Conservation (phyloP, 768 basidiomycete genomes). For the Podaxis rugospora region DNA sequence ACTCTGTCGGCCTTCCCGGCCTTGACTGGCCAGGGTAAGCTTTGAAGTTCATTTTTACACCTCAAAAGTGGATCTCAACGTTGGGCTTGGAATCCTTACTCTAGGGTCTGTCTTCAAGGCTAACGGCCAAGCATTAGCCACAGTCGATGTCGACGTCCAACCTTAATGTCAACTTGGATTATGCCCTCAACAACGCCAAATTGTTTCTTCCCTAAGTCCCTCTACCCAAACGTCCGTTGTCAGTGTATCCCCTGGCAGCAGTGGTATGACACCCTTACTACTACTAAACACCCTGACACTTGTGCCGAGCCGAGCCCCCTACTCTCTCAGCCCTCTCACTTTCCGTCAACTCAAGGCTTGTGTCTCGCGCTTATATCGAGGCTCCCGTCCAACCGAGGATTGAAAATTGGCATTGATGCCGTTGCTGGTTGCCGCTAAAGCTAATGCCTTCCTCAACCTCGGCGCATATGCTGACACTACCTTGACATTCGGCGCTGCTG, state of each 20-base stretch:
- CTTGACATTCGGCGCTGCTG: not conserved
- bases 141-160: conserved; percentile 29
- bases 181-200: conserved; percentile 26
- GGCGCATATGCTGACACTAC: conserved; percentile 20
- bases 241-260: conserved; percentile 31
- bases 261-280: conserved; percentile 27
- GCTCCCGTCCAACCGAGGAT: conserved; percentile 46
- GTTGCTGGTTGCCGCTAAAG: conserved; percentile 28
- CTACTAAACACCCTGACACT: not conserved
- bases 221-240: conserved; percentile 8
- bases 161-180: conserved; percentile 27
- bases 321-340: conserved; percentile 31
- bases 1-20: not conserved
- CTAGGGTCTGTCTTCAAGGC: conserved; percentile 37
- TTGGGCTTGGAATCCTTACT: conserved; percentile 27
- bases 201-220: conserved; percentile 30
- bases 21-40: conserved; percentile 3
- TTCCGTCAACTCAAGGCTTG: conserved; percentile 33
- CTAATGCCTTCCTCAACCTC: conserved; percentile 36
- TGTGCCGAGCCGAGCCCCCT: not conserved
- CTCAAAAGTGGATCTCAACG: not conserved
- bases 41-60: not conserved
- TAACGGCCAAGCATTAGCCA: conserved; percentile 21
- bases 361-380: conserved; percentile 33
- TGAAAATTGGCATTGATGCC: conserved; percentile 37